Evolutionary conservation across 2,329 filamentous ascomycete species (phyloP).

Genomic region (Aspergillus sp.): DNA sequence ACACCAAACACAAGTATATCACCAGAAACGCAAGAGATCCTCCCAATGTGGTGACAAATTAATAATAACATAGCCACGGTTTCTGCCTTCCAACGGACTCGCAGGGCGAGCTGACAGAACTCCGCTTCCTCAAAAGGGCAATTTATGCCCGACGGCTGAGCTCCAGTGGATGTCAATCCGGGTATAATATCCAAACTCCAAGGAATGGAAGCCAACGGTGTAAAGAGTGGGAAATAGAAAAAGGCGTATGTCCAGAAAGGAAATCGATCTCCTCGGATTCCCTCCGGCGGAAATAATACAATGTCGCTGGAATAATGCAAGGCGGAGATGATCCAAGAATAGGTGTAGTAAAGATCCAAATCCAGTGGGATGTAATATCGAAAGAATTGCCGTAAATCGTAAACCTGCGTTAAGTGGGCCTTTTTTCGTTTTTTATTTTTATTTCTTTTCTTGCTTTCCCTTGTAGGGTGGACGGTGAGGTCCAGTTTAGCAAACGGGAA

Average conservation of each 20-base stretch:
- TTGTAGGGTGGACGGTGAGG: background rate
- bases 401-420: conserved; percentile 21
- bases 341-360: background rate
- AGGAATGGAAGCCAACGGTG: conserved; percentile 7
- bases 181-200: conserved; percentile 17
- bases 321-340: conserved; percentile 12
- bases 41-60: conserved; percentile 14
- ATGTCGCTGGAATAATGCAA: conserved; percentile 18
- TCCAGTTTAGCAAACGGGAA: conserved; percentile 31
- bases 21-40: conserved; percentile 10
- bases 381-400: conserved; percentile 20
- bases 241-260: conserved; percentile 23
- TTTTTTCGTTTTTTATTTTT: conserved; percentile 10
- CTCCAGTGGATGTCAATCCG: conserved; percentile 8
- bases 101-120: conserved; percentile 7
- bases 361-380: background rate
- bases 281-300: conserved; percentile 23
- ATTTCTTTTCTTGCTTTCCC: background rate
- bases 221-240: conserved; percentile 13
- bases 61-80: conserved; percentile 15
- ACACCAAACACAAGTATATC: conserved; percentile 7
- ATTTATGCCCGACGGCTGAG: conserved; percentile 9
- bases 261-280: conserved; percentile 19
- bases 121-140: conserved; percentile 12
- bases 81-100: conserved; percentile 10